Evolutionary conservation across 495 filamentous ascomycete species (phyloP).

Genomic region (Delitschia confertaspora): DNA sequence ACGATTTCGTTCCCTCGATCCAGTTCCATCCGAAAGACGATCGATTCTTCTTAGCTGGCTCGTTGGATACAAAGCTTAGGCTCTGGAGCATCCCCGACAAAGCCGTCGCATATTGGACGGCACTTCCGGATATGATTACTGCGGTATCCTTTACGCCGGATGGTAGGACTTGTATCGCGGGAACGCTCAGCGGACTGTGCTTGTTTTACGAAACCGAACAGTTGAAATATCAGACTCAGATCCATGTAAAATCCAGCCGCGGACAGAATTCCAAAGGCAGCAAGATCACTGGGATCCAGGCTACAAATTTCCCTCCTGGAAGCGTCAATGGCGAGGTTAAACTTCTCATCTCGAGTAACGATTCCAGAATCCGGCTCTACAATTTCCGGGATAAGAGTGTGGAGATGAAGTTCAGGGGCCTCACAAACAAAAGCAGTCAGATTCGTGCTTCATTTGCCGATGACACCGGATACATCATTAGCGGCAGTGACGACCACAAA

Average conservation of each 20-base stretch:
- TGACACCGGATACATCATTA: slow-evolving; percentile 79
- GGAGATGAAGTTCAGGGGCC: slow-evolving; percentile 84
- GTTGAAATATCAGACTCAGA: slow-evolving; percentile 69
- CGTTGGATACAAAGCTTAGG: slow-evolving; percentile 81
- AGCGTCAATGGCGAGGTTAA: slow-evolving; percentile 67
- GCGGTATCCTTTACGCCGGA: slow-evolving; percentile 91
- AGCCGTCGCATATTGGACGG: slow-evolving; percentile 76
- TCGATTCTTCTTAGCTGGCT: slow-evolving; percentile 92
- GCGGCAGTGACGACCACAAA: slow-evolving; percentile 84
- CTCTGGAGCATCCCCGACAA: slow-evolving; percentile 98
- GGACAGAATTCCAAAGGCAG: slow-evolving; percentile 93
- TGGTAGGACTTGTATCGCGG: slow-evolving; percentile 81
- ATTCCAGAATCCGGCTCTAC: slow-evolving; percentile 88
- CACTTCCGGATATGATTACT: slow-evolving; percentile 81
- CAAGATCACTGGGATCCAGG: slow-evolving; percentile 93
- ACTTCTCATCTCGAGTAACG: slow-evolving; percentile 86
- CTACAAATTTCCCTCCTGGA: slow-evolving; percentile 53
- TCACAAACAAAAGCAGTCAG: slow-evolving; percentile 85
- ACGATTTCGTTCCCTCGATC: slow-evolving; percentile 90
- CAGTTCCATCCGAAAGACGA: slow-evolving; percentile 94
- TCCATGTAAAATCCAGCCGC: slow-evolving; percentile 81
- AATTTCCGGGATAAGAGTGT: slow-evolving; percentile 73
- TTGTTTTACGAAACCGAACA: slow-evolving; percentile 94
- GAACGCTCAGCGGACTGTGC: slow-evolving; percentile 75
- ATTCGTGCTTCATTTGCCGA: slow-evolving; percentile 86